Base-by-base conservation (phyloP, 2,329 filamentous ascomycete species). In the Aspergillus sp. region DNA sequence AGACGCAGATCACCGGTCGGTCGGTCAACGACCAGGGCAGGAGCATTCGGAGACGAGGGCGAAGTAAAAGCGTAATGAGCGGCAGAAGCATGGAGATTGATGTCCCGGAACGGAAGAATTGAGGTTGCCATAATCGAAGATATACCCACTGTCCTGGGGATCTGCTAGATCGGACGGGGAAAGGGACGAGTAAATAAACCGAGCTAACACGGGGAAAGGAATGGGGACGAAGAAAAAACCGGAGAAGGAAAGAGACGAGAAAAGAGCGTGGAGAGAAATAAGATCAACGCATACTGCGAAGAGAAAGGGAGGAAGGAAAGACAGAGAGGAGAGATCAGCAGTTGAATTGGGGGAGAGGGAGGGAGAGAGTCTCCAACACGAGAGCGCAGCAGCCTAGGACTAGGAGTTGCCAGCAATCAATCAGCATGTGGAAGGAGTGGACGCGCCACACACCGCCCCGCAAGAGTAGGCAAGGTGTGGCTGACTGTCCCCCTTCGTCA, bases 1-100 rank as follows among this genome's bases (percentile, higher is more conserved):
- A 99, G 83, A 62, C 92, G 87, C 55, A 98, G 80, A 77, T 98
- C 93, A 62, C 95, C 95, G 14, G 92, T 95, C 10, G 95, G 95
- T 56, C 95, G 87, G 72, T 98, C 95, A 65, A 99, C 85, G 14
- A 96, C 87, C 54, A 99, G 84, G 10, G 92, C 91, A 14, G 91
- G 92, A 29, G 93, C 90, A 77, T 93, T 87, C 62, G 93, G 92
- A 3, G 92, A 94, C 0, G 95, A 98, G 29, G 95, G 95, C 29
- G 95, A 99, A 45, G 91, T 93, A 78, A 99, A 99, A 69, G 92
- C 91, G 82, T 99, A 99, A 74, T 95, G 90, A 70, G 94, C 91
- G 69, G 91, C 84, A 55, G 94, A 92, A 66, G 92, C 90, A 78
- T 96, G 92, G 76, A 99, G 87, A 77, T 98, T 99, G 82, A 98